Percentiles rank a stretch among this genome's conserved stretches.
phyloP scores from a whole-genome alignment of 2,329 filamentous ascomycete genomes.

The Colletotrichum sp. region DNA sequence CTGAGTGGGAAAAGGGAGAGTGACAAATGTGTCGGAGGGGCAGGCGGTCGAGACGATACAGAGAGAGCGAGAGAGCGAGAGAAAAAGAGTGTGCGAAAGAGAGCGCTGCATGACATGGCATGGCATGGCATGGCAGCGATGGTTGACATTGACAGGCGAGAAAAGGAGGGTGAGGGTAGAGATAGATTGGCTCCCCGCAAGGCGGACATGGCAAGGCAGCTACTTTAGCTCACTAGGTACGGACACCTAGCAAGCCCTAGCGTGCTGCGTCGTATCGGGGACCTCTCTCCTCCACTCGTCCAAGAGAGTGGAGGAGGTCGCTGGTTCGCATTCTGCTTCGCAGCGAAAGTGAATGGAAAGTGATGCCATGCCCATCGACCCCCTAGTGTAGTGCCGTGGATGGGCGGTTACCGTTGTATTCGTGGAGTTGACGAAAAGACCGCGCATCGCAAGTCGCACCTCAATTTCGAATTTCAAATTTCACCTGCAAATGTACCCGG shows the following conservation, averaged over 20 bases:
- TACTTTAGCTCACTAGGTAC: neutral
- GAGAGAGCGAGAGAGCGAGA: neutral
- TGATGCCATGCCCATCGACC: neutral
- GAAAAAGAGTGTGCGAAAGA: neutral
- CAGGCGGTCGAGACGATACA: neutral
- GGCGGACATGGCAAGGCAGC: neutral
- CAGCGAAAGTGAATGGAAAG: neutral
- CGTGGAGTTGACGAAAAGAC: neutral
- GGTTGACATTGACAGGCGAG: neutral
- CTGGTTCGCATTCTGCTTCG: neutral
- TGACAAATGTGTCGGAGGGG: neutral
- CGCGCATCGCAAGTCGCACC: neutral
- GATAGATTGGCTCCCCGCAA: neutral
- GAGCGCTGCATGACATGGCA: neutral
- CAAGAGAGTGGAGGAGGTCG: neutral
- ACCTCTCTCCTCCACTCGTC: neutral
- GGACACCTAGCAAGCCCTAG: neutral
- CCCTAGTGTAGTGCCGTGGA: neutral
- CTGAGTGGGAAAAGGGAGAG: neutral
- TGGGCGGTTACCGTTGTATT: neutral
- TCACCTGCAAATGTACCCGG: neutral
- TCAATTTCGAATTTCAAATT: neutral
- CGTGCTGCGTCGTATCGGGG: neutral
- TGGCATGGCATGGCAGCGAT: neutral
- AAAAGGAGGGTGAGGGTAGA: neutral